Evolutionary conservation across 2,329 filamentous ascomycete genomes (phyloP), one percentile per base, ranked within the genome.

Genomic region (Dactylonectria estremocensis): DNA sequence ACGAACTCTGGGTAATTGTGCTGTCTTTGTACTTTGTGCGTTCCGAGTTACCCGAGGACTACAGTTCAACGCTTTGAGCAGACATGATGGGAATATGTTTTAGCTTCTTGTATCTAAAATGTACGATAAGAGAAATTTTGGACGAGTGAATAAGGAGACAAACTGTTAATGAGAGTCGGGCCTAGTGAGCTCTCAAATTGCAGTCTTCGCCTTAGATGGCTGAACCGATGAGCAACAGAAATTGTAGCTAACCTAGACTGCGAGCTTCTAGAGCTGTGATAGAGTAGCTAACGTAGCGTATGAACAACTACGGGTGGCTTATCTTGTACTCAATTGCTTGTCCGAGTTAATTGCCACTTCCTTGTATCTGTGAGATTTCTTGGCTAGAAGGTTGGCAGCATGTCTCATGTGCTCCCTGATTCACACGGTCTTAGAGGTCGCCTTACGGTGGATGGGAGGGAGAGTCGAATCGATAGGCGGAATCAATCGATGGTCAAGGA

Each of bases 361-460:
- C 40, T 43, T n/a, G 40, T n/a, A 43, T 43, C 14, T n/a, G 40
- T 8, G 40, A n/a, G 14, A 43, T 43, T 8, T n/a, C 40, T 43
- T 43, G 40, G 16, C n/a, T 14, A n/a, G 14, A n/a, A n/a, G 40
- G 16, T 28, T 28, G 40, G 40, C 14, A n/a, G 40, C 40, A n/a
- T 18, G 16, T n/a, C 14, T 16, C 16, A 43, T n/a, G 8, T n/a
- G 40, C 6, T n/a, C 16, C 16, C n/a, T 8, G 16, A 43, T 6
- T 14, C 5, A n/a, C 14, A n/a, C 5, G 5, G 40, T 55, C 53
- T 55, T n/a, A 28, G 50, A 48, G 40, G 50, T 37, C 35, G 37
- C n/a, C n/a, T n/a, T 49, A 55, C 13, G 40, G 50, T 53, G 59
- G 50, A 48, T 43, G 22, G 16, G 10, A 45, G 46, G 31, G 16